A percentile compares a stretch with the other conserved stretches of the same genome.
These are phyloP conservation scores for Colletotrichum trifolii DNA, from an alignment of 2,329 filamentous ascomycete genomes.

Conservation along the genomic window DNA sequence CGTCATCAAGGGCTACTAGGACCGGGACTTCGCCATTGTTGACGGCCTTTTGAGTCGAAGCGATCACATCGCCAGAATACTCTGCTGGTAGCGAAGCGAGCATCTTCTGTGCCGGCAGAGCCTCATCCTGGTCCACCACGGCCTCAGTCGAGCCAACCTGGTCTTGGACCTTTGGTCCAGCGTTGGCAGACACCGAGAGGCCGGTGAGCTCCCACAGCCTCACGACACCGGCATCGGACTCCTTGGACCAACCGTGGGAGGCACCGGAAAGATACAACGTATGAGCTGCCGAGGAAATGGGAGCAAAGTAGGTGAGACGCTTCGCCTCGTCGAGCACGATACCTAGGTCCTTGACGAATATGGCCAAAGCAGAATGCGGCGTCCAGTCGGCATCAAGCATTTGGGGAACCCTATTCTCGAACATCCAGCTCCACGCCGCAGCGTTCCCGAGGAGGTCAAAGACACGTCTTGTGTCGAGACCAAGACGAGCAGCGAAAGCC, in stretches of 20 bases:
- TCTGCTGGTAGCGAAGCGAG: constrained; percentile 40
- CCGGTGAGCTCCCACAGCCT: constrained; percentile 51
- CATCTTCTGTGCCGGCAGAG: constrained; percentile 39
- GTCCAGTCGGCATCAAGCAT: constrained; percentile 51
- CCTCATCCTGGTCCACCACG: constrained; percentile 3
- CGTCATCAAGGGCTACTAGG: constrained; percentile 60
- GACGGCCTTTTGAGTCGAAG: constrained; percentile 37
- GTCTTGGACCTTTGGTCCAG: constrained; percentile 14
- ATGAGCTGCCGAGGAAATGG: constrained; percentile 45
- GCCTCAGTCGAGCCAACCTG: not conserved
- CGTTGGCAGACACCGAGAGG: constrained; percentile 38
- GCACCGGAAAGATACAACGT: constrained; percentile 48
- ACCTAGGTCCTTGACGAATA: constrained; percentile 50
- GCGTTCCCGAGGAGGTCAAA: constrained; percentile 58
- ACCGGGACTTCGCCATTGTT: constrained; percentile 39
- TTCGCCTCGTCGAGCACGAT: constrained; percentile 47
- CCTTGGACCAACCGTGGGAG: constrained; percentile 45
- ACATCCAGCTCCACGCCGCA: constrained; percentile 50
- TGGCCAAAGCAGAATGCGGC: constrained; percentile 47
- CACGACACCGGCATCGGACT: constrained; percentile 49
- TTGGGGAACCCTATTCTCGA: constrained; percentile 49
- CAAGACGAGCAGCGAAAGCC: constrained; percentile 64
- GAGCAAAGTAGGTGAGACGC: constrained; percentile 42
- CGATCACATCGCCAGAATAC: constrained; percentile 39
- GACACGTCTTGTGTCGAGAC: constrained; percentile 61